A percentile compares a stretch with the other conserved stretches of the same genome.
These are phyloP conservation scores for Ilex paraguariensis DNA, from an alignment of 305 asterid genomes.

Conservation along the genomic window DNA sequence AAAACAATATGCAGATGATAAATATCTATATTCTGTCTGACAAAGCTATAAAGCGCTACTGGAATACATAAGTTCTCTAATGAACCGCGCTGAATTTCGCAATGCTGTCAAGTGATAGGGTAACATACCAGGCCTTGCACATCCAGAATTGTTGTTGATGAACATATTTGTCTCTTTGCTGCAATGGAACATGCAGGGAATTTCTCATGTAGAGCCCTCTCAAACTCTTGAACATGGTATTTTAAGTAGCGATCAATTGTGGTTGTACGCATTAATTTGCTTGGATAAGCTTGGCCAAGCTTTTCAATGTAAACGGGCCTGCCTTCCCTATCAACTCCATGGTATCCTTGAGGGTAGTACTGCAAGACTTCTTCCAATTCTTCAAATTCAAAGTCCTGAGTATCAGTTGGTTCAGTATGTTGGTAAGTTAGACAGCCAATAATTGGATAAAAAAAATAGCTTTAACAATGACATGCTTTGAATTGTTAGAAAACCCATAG, in stretches of 20 bases:
- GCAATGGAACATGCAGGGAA: slow-evolving; percentile 71
- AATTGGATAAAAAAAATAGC: no score
- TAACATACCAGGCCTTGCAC: slow-evolving; percentile 80
- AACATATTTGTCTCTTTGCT: slow-evolving; percentile 51
- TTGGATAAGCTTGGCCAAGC: slow-evolving; percentile 48
- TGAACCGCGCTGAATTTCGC: slow-evolving; percentile 8
- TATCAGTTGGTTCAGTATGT: background rate
- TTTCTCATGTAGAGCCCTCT: slow-evolving; percentile 56
- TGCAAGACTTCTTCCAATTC: slow-evolving; percentile 53
- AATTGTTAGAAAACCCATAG: no score
- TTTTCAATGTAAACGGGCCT: slow-evolving; percentile 72
- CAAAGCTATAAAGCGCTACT: no score
- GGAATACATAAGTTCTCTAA: no score
- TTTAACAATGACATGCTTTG: no score
- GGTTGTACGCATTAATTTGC: slow-evolving; percentile 63
- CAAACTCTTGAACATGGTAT: slow-evolving; percentile 66
- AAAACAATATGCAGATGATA: no score
- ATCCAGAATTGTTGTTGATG: slow-evolving; percentile 72
- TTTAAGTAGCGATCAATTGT: slow-evolving; percentile 51
- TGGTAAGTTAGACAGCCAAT: no score
- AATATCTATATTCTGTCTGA: no score
- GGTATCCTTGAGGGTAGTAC: slow-evolving; percentile 86
- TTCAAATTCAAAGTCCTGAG: slow-evolving; percentile 63
- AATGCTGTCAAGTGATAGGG: slow-evolving; percentile 17
- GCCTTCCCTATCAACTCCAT: slow-evolving; percentile 77